Evolutionary conservation across 2,329 filamentous ascomycete genomes (phyloP), one percentile per base, ranked within the genome.

Genomic region (Elsinoe necatrix): DNA sequence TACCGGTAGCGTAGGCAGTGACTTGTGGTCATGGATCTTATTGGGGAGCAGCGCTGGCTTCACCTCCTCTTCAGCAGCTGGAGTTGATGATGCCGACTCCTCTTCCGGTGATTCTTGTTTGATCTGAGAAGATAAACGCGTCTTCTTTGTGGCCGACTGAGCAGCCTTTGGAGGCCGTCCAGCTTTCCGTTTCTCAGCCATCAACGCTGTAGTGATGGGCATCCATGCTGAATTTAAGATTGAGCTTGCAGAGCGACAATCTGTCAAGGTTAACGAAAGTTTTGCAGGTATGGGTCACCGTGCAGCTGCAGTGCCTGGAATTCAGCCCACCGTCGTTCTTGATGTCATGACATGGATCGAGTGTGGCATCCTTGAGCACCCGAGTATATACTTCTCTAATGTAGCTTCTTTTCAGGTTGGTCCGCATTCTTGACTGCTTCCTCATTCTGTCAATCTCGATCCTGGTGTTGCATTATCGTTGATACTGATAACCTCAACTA

Each of bases 1-100:
- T 50, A 81, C 77, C 62, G 84, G 79, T 12, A 90, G 78, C 0
- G 84, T 87, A 1, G 87, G 87, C 29, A 92, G 72, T 14, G 86
- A 83, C 64, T 85, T 82, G 50, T 83, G 83, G 1, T 84, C 71
- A 63, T 79, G 74, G 34, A 90, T 72, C 45, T 80, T 81, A 60
- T 77, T 81, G 23, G 86, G 86, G 56, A 91, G 56, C 12, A 62
- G 61, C 66, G 58, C 55, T 16, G 57, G 56, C 72, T 61, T 63
- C 48, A 58, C 61, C 23, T 63, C 62, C 12, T 61, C 61, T 16
- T 57, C 61, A 11, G 61, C 60, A 12, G 61, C 61, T 23, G 56
- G 51, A 6, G 60, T 56, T 9, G 63, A 60, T 57, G 34, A 58
- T 39, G 56, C 54, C 11, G 37, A 18, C 23, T 58, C 55, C 37